Percentiles rank a stretch among this genome's conserved stretches.
These are phyloP conservation scores for Gossypium gossypioides DNA, from an alignment of 441 rosid genomes.

Conservation along the genomic window DNA sequence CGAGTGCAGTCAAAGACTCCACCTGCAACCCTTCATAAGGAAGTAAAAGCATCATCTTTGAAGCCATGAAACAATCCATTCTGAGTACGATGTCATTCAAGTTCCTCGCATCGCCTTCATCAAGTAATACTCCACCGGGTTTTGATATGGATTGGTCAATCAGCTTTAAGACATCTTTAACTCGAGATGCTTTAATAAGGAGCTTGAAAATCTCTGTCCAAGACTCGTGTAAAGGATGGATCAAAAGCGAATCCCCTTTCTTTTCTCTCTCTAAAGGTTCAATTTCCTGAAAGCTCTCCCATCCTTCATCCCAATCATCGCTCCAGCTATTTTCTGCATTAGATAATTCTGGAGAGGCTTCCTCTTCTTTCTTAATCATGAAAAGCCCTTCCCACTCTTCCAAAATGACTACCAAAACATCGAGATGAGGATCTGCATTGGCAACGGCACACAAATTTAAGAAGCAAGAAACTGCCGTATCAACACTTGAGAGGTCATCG, in stretches of 20 bases:
- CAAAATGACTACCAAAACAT: conserved; percentile 59
- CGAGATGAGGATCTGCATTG: conserved; percentile 37
- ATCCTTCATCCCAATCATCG: conserved; percentile 93
- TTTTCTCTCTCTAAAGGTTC: conserved; percentile 47
- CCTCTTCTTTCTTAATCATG: conserved; percentile 33
- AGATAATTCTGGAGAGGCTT: conserved; percentile 31
- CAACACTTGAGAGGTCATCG: conserved; percentile 52
- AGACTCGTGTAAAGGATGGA: conserved; percentile 75
- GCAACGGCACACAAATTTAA: conserved; percentile 53
- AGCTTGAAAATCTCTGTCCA: conserved; percentile 65
- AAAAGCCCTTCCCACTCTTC: conserved; percentile 92
- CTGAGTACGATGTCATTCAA: conserved; percentile 29
- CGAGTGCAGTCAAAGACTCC: conserved; percentile 45
- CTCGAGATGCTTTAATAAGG: conserved; percentile 25
- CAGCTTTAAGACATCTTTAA: conserved; percentile 39
- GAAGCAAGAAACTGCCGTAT: conserved; percentile 62
- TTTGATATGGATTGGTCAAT: conserved; percentile 57
- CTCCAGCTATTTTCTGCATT: conserved; percentile 58
- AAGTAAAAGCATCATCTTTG: conserved; percentile 58
- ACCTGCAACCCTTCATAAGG: conserved; percentile 54
- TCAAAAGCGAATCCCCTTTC: conserved; percentile 18
- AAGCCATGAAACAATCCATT: conserved; percentile 38
- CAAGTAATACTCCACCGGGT: conserved; percentile 40
- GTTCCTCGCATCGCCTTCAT: conserved; percentile 50
- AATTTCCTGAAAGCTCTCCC: conserved; percentile 91